Base-by-base conservation (phyloP, 306 rosid species). In the Begonia masoniana region DNA sequence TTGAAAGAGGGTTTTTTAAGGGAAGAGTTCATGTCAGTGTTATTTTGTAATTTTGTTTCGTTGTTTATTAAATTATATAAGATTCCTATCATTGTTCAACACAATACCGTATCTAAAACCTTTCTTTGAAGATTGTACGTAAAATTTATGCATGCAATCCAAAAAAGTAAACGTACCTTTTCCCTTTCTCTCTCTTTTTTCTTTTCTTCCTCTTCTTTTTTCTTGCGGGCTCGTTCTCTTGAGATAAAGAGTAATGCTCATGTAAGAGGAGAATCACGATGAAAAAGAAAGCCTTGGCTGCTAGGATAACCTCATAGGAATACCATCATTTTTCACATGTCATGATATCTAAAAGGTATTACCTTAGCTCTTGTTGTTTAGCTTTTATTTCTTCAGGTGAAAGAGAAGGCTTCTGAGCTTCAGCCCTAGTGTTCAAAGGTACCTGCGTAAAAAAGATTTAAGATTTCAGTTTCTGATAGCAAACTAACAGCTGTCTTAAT, bases 181-280 rank as follows among this genome's bases (percentile, higher is more conserved):
- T 91, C 99, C 64, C 41, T 86, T 74, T 91, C 99, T 68, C 82
- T 83, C 69, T 91, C 96, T 47, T 4, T 56, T 68, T 65, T 83
- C 81, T 74, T 91, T 59, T 86, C 99, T 58, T 86, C 96, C 73
- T 91, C 99, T 78, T 91, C 96, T 79, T 91, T 91, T 88, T 83
- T 91, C 88, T 91, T 86, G 58, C 94, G 94, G 65, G 96, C 99
- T 59, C 64, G 84, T 84, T 91, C 99, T 88, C 99, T 86, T 63
- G 8, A 76, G 57, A 50, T 54, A 36, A 21, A 67, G 23, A 50
- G 23, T 21, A 45, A 57, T 47, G 41, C 55, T 51, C 48, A 55
- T 43, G 41, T 12, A 52, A 59, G 47, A 47, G 36, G 57, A 47
- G 42, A 59, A 46, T 43, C 45, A 49, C 14, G 43, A n/a, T 60